Conservation (phyloP, 495 filamentous ascomycete species). For the Beverwykella pulmonaria region DNA sequence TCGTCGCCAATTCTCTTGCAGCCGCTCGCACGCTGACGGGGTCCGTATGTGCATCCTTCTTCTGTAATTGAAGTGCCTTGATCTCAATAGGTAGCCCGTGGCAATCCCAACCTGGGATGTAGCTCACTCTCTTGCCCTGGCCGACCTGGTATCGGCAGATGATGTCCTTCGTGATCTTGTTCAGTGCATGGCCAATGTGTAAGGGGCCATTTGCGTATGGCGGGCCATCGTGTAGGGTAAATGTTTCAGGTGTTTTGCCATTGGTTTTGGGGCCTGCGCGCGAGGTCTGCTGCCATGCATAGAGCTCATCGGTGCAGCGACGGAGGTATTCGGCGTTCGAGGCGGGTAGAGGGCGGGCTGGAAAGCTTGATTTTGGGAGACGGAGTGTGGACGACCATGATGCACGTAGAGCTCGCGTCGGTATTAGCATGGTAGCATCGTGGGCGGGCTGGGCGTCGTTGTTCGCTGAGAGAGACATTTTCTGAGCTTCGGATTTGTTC, state of each 20-base stretch:
- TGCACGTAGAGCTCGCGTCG: conserved; percentile 38
- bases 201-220: conserved; percentile 96
- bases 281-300: conserved; percentile 75
- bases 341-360: conserved; percentile 53
- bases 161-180: conserved; percentile 97
- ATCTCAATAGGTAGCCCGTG: conserved; percentile 97
- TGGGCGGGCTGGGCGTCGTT: conserved; percentile 7
- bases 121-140: conserved; percentile 76
- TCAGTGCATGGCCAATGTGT: conserved; percentile 95
- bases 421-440: conserved; percentile 41
- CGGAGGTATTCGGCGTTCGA: conserved; percentile 59
- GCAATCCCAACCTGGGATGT: conserved; percentile 96
- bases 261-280: conserved; percentile 47
- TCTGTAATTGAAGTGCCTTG: conserved; percentile 76
- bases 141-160: conserved; percentile 78
- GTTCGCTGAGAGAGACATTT: conserved; percentile 4
- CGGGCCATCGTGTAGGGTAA: conserved; percentile 92
- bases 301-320: conserved; percentile 83
- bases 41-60: conserved; percentile 38
- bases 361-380: conserved; percentile 50
- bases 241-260: conserved; percentile 44
- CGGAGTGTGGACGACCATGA: conserved; percentile 47
- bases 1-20: conserved; percentile 73
- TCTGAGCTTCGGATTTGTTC: neutral
- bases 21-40: conserved; percentile 62